Evolutionary conservation across 495 filamentous ascomycete species (phyloP).

Genomic region (Penicillium atrosanguineum): DNA sequence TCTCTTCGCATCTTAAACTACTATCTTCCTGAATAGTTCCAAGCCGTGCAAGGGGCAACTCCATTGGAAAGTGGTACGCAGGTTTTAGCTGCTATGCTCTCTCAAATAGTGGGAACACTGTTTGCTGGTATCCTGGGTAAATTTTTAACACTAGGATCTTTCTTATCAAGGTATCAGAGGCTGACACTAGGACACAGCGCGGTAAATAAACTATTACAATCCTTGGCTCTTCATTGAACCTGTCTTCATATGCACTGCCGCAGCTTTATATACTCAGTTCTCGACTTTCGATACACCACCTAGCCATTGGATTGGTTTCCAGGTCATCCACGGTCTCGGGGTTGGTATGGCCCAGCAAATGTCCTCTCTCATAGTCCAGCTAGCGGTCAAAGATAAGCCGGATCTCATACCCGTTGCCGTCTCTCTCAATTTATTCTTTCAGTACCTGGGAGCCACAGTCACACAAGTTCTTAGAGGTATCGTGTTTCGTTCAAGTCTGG

Average conservation of each 20-base stretch:
- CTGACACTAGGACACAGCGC: neutral
- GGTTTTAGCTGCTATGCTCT: neutral
- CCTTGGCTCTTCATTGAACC: constrained; percentile 31
- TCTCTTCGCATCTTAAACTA: neutral
- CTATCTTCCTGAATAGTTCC: neutral
- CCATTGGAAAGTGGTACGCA: neutral
- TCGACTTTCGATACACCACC: constrained; percentile 36
- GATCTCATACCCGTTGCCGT: constrained; percentile 55
- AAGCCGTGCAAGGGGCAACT: neutral
- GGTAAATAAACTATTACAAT: constrained; percentile 16
- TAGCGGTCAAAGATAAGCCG: constrained; percentile 41
- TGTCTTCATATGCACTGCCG: constrained; percentile 25
- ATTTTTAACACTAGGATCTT: neutral
- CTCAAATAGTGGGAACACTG: neutral
- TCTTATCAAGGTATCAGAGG: neutral
- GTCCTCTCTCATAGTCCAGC: constrained; percentile 55
- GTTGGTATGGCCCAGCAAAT: constrained; percentile 57
- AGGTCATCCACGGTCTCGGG: constrained; percentile 32
- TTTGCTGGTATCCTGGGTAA: neutral
- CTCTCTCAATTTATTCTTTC: constrained; percentile 56
- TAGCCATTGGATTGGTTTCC: constrained; percentile 25
- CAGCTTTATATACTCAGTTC: constrained; percentile 28
- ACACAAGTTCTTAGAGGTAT: constrained; percentile 3
- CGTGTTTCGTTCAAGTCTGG: neutral
- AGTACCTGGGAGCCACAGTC: constrained; percentile 22